Evolutionary conservation across 352 stramenopile genomes (phyloP), one percentile per base, ranked within the genome.

Genomic region (Pythium myriotylum): DNA sequence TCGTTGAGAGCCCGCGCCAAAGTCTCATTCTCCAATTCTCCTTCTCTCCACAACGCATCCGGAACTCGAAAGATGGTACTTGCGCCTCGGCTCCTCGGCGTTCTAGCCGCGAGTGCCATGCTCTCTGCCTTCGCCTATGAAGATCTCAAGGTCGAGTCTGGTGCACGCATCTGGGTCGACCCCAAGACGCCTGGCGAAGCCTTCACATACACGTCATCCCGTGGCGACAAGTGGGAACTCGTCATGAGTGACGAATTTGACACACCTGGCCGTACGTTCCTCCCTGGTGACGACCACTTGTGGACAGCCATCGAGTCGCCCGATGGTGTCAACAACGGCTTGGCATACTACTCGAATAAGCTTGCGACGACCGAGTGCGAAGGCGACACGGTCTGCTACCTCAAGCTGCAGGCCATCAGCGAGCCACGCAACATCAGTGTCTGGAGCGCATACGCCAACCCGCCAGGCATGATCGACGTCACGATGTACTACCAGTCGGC

Each of bases 231-330:
- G 22, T 83, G 73, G 68, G 46, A 87, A 10, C 62, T 94, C 43
- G 75, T 90, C 23, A 89, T 92, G 77, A 92, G 81, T 52, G 84
- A 94, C 64, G 77, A 89, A 57, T 86, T 92, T 47, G 85, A 88
- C 63, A 74, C 56, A 68, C 13, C 19, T 67, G 74, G 88, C 19
- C 81, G 96, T 2, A 85, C 62, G 32, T 98, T 99, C 67, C 57
- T 72, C 27, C 91, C 98, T 20, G 96, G 95, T 7, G 60, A 84
- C 20, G 95, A 98, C 73, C 92, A 97, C 32, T 70, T 94, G 10
- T 99, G 96, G 96, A 98, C 93, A 0, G 92, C 94, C 0, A 73
- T 97, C 19, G 78, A 98, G 56, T 97, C 97, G 50, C 97, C 97
- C 48, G 93, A 98, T 64, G 65, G 56, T n/a, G 47, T 46, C 13